Base-by-base conservation (phyloP, 2,329 filamentous ascomycete genomes). In the Claviceps arundinis region DNA sequence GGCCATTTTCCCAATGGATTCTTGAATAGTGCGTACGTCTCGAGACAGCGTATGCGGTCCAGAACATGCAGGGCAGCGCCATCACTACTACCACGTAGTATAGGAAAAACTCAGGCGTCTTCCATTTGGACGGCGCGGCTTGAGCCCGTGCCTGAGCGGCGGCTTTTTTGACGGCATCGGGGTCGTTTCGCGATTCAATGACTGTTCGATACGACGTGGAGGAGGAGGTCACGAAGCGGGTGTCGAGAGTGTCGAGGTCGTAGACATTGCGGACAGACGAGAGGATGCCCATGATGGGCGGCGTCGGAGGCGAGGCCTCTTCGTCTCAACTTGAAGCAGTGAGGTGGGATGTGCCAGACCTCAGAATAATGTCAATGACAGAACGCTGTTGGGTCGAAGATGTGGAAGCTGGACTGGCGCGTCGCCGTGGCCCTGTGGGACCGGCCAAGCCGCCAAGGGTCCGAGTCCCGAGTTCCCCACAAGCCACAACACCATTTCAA, bases 61-160 rank as follows among this genome's bases (percentile, higher is more conserved):
- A 95, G 69, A 95, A 89, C 90, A 98, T 98, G 61, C 82, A 77
- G 8, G 89, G 88, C 26, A 97, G 75, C 52, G 74, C 75, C 5
- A 79, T 64, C 34, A 76, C 56, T 60, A 96, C 79, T 58, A 87
- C 69, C 19, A 85, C 47, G 59, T 83, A 85, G 71, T 98, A 97
- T 51, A 89, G 60, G 64, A 81, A 85, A 71, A 93, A 97, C 69
- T 98, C 93, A 2, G 78, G 76, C 0, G 89, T 94, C 24, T 76
- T 80, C 91, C 91, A 98, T 82, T 79, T 85, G 44, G 90, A 78
- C 38, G 81, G 79, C 55, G 78, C 74, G 52, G 67, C 75, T 62
- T 66, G 65, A 43, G 62, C 64, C 55, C 65, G 68, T 47, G 64
- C 64, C 55, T 65, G 67, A 47, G 64, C 70, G 14, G 59, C 50